Evolutionary conservation across 164 flowering plant species (phyloP).

Genomic region (Dillenia suffruticosa): DNA sequence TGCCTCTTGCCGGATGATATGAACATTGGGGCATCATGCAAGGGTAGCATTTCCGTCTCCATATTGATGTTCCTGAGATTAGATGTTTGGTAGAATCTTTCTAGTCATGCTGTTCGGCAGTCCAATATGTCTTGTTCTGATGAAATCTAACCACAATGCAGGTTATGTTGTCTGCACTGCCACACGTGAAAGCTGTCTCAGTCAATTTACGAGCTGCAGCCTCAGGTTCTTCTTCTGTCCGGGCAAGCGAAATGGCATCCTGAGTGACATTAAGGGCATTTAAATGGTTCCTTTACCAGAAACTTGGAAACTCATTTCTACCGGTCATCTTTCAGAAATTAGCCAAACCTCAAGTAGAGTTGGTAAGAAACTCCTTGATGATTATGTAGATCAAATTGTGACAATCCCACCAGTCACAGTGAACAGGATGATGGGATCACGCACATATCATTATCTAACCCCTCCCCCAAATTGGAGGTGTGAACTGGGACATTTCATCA

Average conservation of each 20-base stretch:
- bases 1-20: constrained; percentile 1
- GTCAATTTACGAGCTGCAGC: constrained; percentile 82
- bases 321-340: no score
- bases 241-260: constrained; percentile 90
- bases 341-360: no score
- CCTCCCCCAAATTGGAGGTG: no score
- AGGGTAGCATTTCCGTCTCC: background rate
- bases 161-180: constrained; percentile 96
- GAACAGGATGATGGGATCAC: no score
- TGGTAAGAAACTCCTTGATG: no score
- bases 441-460: no score
- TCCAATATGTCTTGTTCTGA: constrained; percentile 30
- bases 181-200: constrained; percentile 82
- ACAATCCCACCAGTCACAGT: no score
- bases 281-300: background rate
- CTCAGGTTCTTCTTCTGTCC: constrained; percentile 70
- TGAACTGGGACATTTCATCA: no score
- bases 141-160: constrained; percentile 90
- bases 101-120: constrained; percentile 2
- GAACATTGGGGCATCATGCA: constrained; percentile 11
- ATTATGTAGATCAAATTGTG: no score
- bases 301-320: no score
- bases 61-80: no score
- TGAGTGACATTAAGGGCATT: constrained; percentile 7
- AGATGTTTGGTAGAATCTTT: no score